Evolutionary conservation across 2,329 filamentous ascomycete species (phyloP).

Genomic region (Emericellopsis cladophorae): DNA sequence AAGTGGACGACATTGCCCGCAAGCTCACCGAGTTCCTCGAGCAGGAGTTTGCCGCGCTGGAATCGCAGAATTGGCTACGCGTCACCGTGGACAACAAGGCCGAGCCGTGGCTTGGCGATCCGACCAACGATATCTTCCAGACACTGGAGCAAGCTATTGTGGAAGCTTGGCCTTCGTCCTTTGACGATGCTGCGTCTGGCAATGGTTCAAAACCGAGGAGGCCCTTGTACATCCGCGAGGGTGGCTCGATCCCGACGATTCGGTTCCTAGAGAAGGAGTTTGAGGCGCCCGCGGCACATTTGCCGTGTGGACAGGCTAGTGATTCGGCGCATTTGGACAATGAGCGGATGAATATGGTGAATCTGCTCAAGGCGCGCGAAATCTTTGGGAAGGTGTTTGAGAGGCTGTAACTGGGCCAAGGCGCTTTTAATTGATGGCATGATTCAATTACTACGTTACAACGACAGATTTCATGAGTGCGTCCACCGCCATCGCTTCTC

Average conservation of each 20-base stretch:
- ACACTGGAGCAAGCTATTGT: conserved; percentile 79
- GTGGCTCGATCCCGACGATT: conserved; percentile 89
- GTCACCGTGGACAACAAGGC: conserved; percentile 86
- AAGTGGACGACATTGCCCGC: conserved; percentile 63
- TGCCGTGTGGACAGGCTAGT: conserved; percentile 90
- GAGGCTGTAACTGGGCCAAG: conserved; percentile 32
- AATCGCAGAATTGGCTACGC: conserved; percentile 67
- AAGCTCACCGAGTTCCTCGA: conserved; percentile 55
- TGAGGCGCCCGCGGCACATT: conserved; percentile 74
- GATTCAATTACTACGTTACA: no score
- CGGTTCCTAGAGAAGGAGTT: conserved; percentile 93
- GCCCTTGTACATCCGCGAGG: conserved; percentile 89
- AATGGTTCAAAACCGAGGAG: conserved; percentile 30
- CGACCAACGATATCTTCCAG: conserved; percentile 79
- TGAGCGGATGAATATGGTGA: conserved; percentile 77
- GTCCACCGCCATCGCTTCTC: not conserved
- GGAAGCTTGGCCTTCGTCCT: conserved; percentile 63
- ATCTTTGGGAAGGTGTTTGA: conserved; percentile 83
- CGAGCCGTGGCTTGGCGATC: conserved; percentile 92
- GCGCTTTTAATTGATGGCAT: no score
- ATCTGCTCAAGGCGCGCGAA: conserved; percentile 81
- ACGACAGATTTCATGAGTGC: no score
- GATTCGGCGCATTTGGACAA: conserved; percentile 93
- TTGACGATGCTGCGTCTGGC: conserved; percentile 7
- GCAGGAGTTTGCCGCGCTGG: conserved; percentile 58